Conservation (phyloP, 345 rosid species). For the Populus alba region DNA sequence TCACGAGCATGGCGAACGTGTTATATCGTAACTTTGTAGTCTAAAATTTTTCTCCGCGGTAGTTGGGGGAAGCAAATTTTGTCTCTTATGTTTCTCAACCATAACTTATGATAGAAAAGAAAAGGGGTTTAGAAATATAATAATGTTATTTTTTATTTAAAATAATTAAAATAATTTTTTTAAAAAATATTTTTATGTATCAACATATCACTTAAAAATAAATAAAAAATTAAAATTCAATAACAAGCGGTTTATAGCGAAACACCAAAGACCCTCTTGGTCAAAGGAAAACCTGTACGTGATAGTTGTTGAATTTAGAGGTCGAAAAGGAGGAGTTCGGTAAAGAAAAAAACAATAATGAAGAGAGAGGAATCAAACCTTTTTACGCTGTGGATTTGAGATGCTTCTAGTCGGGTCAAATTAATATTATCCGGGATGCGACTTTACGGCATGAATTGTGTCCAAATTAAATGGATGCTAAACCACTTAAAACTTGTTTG, state of each 20-base stretch:
- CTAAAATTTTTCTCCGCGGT: background rate
- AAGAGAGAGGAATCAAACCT: background rate
- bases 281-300: background rate
- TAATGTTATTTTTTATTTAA: no score
- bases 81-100: slow-evolving; percentile 4
- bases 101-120: no score
- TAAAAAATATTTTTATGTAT: no score
- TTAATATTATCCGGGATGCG: background rate
- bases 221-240: no score
- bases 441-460: background rate
- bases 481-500: background rate
- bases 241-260: no score
- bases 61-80: background rate
- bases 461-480: slow-evolving; percentile 9
- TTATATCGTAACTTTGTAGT: background rate
- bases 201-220: no score
- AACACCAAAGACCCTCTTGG: background rate
- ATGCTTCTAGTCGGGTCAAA: slow-evolving; percentile 4
- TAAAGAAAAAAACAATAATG: background rate
- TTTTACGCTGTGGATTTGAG: background rate
- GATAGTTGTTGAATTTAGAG: background rate
- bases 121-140: no score
- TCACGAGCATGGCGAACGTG: background rate
- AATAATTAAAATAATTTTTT: no score
- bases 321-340: background rate